These are phyloP conservation scores for Trypanosomatidae sp. DNA, from an alignment of 208 protist genomes.

Conservation along the genomic window DNA sequence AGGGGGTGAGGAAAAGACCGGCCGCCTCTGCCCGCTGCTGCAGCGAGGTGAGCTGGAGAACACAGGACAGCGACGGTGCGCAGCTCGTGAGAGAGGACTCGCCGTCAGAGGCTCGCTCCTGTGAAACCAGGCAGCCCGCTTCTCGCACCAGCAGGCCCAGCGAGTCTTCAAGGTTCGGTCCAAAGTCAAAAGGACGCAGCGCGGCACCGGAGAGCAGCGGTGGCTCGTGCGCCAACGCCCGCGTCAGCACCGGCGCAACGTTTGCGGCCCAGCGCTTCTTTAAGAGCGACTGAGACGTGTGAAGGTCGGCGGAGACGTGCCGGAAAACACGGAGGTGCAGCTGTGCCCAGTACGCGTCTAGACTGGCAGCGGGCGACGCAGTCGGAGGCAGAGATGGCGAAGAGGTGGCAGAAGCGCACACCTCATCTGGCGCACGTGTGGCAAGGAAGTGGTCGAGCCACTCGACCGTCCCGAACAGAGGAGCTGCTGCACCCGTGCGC, in stretches of 20 bases:
- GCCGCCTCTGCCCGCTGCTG: background rate
- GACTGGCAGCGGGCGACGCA: background rate
- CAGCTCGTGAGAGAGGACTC: too few relatives aligned
- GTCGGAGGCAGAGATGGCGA: too few relatives aligned
- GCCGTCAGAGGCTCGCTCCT: background rate
- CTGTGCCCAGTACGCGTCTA: conserved; percentile 14
- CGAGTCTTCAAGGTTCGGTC: background rate
- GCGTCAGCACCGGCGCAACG: conserved; percentile 18
- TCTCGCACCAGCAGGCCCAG: conserved; percentile 2
- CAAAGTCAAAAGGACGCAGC: conserved; percentile 4
- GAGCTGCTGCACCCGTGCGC: background rate
- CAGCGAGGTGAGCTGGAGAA: conserved; percentile 2
- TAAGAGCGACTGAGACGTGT: background rate
- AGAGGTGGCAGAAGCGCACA: background rate
- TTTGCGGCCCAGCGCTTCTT: conserved; percentile 4
- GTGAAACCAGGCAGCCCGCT: background rate
- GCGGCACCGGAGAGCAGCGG: conserved; percentile 13
- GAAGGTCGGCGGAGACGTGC: conserved; percentile 2
- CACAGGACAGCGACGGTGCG: too few relatives aligned
- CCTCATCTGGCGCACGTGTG: too few relatives aligned
- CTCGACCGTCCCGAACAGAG: background rate
- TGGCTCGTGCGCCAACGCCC: conserved; percentile 23
- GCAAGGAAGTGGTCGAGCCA: too few relatives aligned
- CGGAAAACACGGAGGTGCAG: conserved; percentile 17
- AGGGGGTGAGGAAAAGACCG: background rate